Evolutionary conservation across 2,329 filamentous ascomycete genomes (phyloP).

Genomic region (Colletotrichum paranaense): DNA sequence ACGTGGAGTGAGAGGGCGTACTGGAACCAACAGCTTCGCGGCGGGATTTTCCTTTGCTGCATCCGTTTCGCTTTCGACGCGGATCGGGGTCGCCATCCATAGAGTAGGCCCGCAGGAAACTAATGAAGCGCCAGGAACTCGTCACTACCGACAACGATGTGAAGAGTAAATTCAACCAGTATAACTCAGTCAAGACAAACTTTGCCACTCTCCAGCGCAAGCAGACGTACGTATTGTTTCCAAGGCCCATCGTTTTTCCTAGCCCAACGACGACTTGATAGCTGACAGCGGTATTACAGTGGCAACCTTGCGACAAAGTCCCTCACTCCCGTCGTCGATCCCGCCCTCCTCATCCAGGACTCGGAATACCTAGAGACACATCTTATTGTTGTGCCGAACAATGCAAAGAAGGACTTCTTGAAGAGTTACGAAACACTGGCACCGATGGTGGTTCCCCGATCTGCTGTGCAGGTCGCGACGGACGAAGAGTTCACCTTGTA

Average conservation of each 20-base stretch:
- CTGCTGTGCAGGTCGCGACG: slow-evolving; percentile 80
- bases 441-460: slow-evolving; percentile 94
- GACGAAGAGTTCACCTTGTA: slow-evolving; percentile 93
- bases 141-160: slow-evolving; percentile 95
- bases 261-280: background rate
- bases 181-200: slow-evolving; percentile 90
- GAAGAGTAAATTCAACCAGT: slow-evolving; percentile 93
- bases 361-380: slow-evolving; percentile 98
- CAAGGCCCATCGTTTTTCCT: background rate
- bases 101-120: background rate
- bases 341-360: slow-evolving; percentile 82
- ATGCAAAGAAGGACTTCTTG: slow-evolving; percentile 86
- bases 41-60: background rate
- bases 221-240: slow-evolving; percentile 74
- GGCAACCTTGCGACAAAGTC: slow-evolving; percentile 96
- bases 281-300: slow-evolving; percentile 53
- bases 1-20: slow-evolving; percentile 13
- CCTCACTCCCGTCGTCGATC: slow-evolving; percentile 87
- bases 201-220: slow-evolving; percentile 84
- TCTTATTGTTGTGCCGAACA: slow-evolving; percentile 86
- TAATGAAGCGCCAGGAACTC: slow-evolving; percentile 72
- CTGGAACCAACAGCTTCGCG: background rate
- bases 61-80: background rate
- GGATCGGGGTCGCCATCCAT: too few relatives aligned
- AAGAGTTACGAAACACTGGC: slow-evolving; percentile 88